Conservation (phyloP, 2,329 filamentous ascomycete species). For the Aspergillaceae sp. region DNA sequence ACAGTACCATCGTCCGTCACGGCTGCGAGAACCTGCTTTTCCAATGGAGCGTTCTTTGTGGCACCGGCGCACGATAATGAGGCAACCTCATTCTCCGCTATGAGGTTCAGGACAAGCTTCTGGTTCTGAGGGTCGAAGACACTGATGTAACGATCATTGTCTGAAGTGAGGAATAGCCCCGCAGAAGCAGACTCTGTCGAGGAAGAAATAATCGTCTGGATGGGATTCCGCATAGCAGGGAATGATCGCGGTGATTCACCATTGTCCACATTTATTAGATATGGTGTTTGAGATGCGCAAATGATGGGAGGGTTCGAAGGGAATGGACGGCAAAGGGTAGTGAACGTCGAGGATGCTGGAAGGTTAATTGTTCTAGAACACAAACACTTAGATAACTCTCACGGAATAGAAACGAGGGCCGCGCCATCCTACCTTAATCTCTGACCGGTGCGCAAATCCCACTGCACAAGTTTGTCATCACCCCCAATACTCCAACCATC, state of each 20-base stretch:
- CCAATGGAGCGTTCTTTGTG: conserved; percentile 11
- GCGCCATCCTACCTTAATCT: conserved; percentile 32
- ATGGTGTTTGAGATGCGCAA: conserved; percentile 44
- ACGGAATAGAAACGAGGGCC: conserved; percentile 2
- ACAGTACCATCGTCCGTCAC: conserved; percentile 42
- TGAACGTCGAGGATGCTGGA: conserved; percentile 31
- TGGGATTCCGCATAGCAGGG: conserved; percentile 42
- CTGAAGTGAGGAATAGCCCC: conserved; percentile 40
- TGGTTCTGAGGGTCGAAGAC: conserved; percentile 38
- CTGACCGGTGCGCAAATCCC: conserved; percentile 40
- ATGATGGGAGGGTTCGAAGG: conserved; percentile 36
- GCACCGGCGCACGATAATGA: conserved; percentile 27
- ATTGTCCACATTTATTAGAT: conserved; percentile 36
- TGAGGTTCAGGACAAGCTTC: conserved; percentile 40
- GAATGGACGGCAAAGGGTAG: conserved; percentile 34
- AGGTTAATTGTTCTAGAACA: conserved; percentile 34
- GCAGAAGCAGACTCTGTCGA: conserved; percentile 24
- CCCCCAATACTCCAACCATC: conserved; percentile 48
- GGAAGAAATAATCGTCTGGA: conserved; percentile 40
- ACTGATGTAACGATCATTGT: conserved; percentile 44
- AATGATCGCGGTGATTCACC: conserved; percentile 35
- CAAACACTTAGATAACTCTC: conserved; percentile 8
- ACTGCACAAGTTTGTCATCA: conserved; percentile 45
- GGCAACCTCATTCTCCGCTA: conserved; percentile 40
- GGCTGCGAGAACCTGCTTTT: conserved; percentile 38